These are phyloP conservation scores for Dioscorea alata DNA, from an alignment of 106 monocot species.

Conservation along the genomic window DNA sequence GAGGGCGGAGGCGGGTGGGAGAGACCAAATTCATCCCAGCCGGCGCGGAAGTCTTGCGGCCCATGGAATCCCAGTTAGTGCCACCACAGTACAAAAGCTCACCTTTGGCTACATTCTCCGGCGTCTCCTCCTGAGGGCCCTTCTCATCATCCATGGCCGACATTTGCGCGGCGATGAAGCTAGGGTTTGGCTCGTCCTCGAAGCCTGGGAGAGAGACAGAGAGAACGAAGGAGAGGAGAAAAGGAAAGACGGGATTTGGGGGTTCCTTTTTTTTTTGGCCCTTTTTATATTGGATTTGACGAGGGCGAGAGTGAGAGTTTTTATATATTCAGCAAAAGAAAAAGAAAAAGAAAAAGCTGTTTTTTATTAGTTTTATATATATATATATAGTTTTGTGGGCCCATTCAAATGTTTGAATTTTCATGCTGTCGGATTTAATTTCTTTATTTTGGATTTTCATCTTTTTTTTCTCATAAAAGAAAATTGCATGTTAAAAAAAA, in stretches of 20 bases:
- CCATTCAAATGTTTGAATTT: too few species aligned
- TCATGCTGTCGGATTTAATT: too few species aligned
- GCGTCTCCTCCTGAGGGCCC: slow-evolving; percentile 27
- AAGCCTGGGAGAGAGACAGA: too few species aligned
- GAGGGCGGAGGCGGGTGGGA: slow-evolving; percentile 69
- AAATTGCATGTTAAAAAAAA: too few species aligned
- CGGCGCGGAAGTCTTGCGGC: slow-evolving; percentile 27
- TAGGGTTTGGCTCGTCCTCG: neutral
- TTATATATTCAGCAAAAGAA: too few species aligned
- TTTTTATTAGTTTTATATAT: too few species aligned
- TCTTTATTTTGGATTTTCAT: too few species aligned
- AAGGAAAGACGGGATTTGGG: neutral
- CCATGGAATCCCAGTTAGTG: slow-evolving; percentile 69
- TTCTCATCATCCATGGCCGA: slow-evolving; percentile 34
- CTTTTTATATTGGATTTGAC: too few species aligned
- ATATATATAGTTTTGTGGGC: too few species aligned
- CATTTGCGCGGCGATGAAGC: slow-evolving; percentile 20
- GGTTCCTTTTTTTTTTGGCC: neutral
- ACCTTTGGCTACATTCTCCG: slow-evolving; percentile 22
- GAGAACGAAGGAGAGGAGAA: neutral
- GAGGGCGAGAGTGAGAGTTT: too few species aligned
- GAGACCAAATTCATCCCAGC: slow-evolving; percentile 46
- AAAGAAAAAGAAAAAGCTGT: too few species aligned
- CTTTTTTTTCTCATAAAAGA: too few species aligned
- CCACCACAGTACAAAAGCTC: slow-evolving; percentile 93